Percentiles rank a stretch among this genome's conserved stretches.
Evolutionary conservation across 345 rosid species (phyloP).

Genomic region (Lumnitzera littorea): DNA sequence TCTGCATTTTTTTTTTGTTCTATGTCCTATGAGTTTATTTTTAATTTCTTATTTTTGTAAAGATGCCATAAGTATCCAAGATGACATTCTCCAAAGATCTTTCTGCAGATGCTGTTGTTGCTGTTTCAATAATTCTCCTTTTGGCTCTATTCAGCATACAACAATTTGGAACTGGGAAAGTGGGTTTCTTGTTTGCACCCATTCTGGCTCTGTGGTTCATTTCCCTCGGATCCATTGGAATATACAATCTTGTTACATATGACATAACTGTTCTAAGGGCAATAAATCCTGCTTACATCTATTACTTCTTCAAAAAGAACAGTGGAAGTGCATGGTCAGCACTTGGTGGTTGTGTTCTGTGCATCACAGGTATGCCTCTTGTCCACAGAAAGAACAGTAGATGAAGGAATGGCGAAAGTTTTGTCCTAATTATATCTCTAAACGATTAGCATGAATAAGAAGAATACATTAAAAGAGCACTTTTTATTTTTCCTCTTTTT

Average conservation of each 20-base stretch:
- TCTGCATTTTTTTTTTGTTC: too few species aligned
- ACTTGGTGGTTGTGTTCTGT: constrained; percentile 93
- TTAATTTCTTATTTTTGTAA: background rate
- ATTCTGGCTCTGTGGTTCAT: constrained; percentile 85
- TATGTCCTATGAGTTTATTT: background rate
- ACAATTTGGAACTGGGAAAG: constrained; percentile 84
- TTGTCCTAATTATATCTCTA: too few species aligned
- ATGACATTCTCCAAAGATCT: constrained; percentile 9
- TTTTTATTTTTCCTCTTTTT: too few species aligned
- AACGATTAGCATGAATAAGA: too few species aligned
- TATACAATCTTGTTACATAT: constrained; percentile 61
- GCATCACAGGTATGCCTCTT: constrained; percentile 65
- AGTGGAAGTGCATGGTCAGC: constrained; percentile 74
- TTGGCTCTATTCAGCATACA: constrained; percentile 84
- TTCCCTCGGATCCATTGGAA: constrained; percentile 73
- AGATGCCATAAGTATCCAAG: constrained; percentile 3
- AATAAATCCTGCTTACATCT: constrained; percentile 72
- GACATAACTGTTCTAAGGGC: constrained; percentile 69
- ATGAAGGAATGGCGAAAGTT: too few species aligned
- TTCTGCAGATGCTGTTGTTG: constrained; percentile 63
- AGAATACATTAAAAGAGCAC: too few species aligned
- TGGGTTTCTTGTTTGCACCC: constrained; percentile 84
- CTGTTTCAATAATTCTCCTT: constrained; percentile 57
- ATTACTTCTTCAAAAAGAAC: constrained; percentile 78
- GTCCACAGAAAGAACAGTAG: background rate